Evolutionary conservation across 768 basidiomycete species (phyloP), one percentile per base, ranked within the genome.

Genomic region (Gymnopilus dilepis): DNA sequence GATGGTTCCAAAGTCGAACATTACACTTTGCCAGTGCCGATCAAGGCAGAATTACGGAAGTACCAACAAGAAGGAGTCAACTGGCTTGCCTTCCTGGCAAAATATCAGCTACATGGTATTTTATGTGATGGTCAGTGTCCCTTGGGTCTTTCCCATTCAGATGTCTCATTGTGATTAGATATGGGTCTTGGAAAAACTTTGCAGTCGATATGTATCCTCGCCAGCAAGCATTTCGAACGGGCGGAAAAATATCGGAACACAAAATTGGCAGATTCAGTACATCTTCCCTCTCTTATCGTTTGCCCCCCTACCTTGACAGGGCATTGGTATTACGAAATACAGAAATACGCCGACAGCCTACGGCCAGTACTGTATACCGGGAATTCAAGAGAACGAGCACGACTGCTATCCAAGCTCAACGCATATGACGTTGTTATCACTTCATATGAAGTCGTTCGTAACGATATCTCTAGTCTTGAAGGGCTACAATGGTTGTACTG

Each of bases 181-280:
- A 99, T 99, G 97, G 97, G 97, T 59, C 86, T 99, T 7, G 97
- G 97, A 7, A 99, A 99, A 79, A 98, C 96, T 1, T 78, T 99
- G 15, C 97, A 99, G 74, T 95, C 97, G 0, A 99, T 99, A 69
- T 97, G 95, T 69, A 99, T 99, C 65, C 79, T 99, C 30, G 91
- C 95, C 1, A 89, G 95, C 78, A 99, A 96, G 75, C 94, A 97
- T 68, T 83, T 88, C 69, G 97, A 99, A 73, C 87, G 97, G 30
- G 81, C 86, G 17, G 81, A 90, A 72, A 86, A 80, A 66, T 79
- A 87, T 73, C 80, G 86, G 64, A 80, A 84, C 59, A 90, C 88
- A 11, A 74, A 84, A 38, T 88, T 89, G 0, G 84, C 90, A 0
- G 94, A 95, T 69, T 78, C 90, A 19, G 84, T 91, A 21, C 95